Percentiles rank a stretch among this genome's conserved stretches.
phyloP scores from a whole-genome alignment of 2,329 filamentous ascomycete genomes.

The Ophiosphaerella narmari region DNA sequence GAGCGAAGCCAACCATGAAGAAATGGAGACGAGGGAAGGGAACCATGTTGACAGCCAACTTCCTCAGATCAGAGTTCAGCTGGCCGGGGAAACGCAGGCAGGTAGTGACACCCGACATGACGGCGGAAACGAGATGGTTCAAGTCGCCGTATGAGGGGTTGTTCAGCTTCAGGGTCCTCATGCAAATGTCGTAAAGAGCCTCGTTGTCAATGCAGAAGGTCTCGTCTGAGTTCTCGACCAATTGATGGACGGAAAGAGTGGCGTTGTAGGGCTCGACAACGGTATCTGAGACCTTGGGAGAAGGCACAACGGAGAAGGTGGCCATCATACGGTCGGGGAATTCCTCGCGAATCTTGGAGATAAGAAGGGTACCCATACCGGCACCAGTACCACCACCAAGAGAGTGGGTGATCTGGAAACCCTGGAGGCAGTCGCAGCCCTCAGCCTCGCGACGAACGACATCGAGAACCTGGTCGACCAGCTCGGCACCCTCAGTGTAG shows the following conservation, averaged over 20 bases:
- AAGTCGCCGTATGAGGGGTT: slow-evolving; percentile 99
- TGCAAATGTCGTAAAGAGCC: slow-evolving; percentile 99
- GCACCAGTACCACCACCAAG: slow-evolving; percentile 99
- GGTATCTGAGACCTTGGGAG: slow-evolving; percentile 99
- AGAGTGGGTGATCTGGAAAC: slow-evolving; percentile 99
- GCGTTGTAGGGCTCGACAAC: slow-evolving; percentile 99
- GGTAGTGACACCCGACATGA: slow-evolving; percentile 99
- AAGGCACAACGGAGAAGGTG: slow-evolving; percentile 98
- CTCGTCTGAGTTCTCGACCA: slow-evolving; percentile 99
- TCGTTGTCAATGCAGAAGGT: slow-evolving; percentile 99
- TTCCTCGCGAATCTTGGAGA: slow-evolving; percentile 99
- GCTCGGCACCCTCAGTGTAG: slow-evolving; percentile 99
- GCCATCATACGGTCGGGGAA: slow-evolving; percentile 99
- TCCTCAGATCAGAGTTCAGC: slow-evolving; percentile 99
- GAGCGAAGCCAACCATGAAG: slow-evolving; percentile 99
- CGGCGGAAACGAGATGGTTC: slow-evolving; percentile 98
- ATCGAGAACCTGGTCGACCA: slow-evolving; percentile 97
- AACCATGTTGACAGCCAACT: slow-evolving; percentile 99
- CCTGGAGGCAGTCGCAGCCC: slow-evolving; percentile 98
- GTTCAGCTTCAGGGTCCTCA: slow-evolving; percentile 98
- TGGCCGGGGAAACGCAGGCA: slow-evolving; percentile 99
- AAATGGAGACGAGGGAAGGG: slow-evolving; percentile 99
- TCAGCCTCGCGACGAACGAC: slow-evolving; percentile 98
- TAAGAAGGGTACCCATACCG: slow-evolving; percentile 99
- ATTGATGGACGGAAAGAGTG: slow-evolving; percentile 97